Evolutionary conservation across 805 yeast genomes (phyloP).

Genomic region (Pichia californica): DNA sequence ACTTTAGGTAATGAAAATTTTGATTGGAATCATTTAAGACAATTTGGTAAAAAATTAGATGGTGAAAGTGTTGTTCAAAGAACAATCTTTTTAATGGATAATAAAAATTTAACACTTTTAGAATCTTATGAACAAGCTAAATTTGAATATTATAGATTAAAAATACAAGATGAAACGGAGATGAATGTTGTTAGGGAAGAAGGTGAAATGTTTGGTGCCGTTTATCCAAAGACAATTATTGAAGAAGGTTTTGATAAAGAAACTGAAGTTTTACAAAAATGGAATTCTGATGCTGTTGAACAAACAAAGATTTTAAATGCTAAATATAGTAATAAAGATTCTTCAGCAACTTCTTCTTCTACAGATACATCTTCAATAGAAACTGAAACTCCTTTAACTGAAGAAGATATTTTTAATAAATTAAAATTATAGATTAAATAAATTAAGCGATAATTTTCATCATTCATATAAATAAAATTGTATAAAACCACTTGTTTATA

Average conservation of each 20-base stretch:
- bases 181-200: slow-evolving; percentile 73
- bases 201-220: slow-evolving; percentile 77
- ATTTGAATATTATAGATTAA: slow-evolving; percentile 77
- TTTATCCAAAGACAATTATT: slow-evolving; percentile 53
- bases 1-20: slow-evolving; percentile 38
- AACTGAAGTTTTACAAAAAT: slow-evolving; percentile 59
- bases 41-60: slow-evolving; percentile 66
- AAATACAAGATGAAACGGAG: slow-evolving; percentile 79
- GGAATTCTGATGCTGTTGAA: slow-evolving; percentile 67
- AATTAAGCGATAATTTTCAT: too few relatives aligned
- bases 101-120: slow-evolving; percentile 32
- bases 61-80: slow-evolving; percentile 87
- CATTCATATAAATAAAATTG: too few relatives aligned
- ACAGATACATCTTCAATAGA: slow-evolving; percentile 21
- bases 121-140: slow-evolving; percentile 84
- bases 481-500: slow-evolving; percentile 2
- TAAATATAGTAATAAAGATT: slow-evolving; percentile 25
- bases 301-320: slow-evolving; percentile 54
- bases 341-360: slow-evolving; percentile 19
- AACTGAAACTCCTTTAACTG: slow-evolving; percentile 16
- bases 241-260: slow-evolving; percentile 68
- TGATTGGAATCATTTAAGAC: slow-evolving; percentile 80
- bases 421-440: slow-evolving; percentile 1
- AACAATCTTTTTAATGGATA: slow-evolving; percentile 47
- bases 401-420: slow-evolving; percentile 19